phyloP scores from a whole-genome alignment of 176 grass and related monocot species.

The Avena insularis region DNA sequence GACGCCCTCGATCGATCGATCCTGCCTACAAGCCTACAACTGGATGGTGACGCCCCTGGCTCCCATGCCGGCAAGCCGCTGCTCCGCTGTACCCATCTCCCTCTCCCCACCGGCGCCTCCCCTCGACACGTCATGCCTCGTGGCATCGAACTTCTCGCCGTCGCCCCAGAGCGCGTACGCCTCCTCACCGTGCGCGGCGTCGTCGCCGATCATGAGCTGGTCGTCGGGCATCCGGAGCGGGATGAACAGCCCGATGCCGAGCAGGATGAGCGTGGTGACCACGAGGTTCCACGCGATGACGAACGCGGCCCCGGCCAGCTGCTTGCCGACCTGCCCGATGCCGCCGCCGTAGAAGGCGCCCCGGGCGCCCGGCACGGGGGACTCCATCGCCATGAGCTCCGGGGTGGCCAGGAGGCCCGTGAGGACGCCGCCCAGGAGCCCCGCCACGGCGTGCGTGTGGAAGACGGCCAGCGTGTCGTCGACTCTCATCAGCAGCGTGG shows the following conservation, averaged over 20 bases:
- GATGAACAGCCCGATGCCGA: constrained; percentile 58
- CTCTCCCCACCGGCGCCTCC: constrained; percentile 27
- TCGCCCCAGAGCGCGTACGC: constrained; percentile 90
- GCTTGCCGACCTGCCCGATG: constrained; percentile 59
- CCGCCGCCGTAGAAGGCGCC: constrained; percentile 82
- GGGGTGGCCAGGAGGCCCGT: constrained; percentile 74
- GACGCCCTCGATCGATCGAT: background rate
- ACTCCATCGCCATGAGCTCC: constrained; percentile 52
- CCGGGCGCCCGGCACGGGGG: constrained; percentile 40
- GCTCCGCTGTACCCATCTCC: constrained; percentile 46
- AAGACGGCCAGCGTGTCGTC: constrained; percentile 79
- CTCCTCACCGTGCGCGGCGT: constrained; percentile 84
- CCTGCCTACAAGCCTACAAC: constrained; percentile 43
- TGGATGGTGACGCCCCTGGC: constrained; percentile 83
- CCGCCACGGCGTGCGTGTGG: constrained; percentile 80
- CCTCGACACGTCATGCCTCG: constrained; percentile 63
- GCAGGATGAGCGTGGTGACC: constrained; percentile 66
- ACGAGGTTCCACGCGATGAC: constrained; percentile 68
- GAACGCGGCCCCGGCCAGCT: constrained; percentile 72
- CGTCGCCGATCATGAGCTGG: constrained; percentile 85
- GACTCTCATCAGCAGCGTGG: constrained; percentile 62
- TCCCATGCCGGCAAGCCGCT: constrained; percentile 49
- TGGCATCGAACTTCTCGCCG: constrained; percentile 80
- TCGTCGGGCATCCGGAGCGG: constrained; percentile 82
- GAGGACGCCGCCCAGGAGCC: constrained; percentile 69